phyloP scores from a whole-genome alignment of 805 yeast species.

The Candida sphagnicola region DNA sequence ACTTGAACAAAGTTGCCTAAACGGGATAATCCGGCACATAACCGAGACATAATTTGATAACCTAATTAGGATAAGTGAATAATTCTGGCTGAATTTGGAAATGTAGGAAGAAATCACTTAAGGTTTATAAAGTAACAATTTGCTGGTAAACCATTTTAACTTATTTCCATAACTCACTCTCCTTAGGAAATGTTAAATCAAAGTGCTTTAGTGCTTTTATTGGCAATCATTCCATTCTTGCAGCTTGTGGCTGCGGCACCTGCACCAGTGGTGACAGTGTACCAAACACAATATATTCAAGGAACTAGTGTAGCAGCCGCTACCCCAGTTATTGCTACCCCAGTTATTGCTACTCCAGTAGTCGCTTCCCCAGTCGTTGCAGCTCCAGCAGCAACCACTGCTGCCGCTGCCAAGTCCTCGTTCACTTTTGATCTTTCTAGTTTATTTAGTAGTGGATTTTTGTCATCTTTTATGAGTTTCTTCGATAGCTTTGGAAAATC shows the following conservation, averaged over 20 bases:
- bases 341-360: constrained; percentile 9
- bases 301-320: constrained; percentile 8
- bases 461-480: not conserved
- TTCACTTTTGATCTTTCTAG: not conserved
- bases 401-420: constrained; percentile 7
- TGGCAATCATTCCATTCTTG: constrained; percentile 3
- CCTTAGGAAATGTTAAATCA: not conserved
- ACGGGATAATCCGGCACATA: not conserved
- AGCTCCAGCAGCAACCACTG: constrained; percentile 5
- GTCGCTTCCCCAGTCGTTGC: constrained; percentile 10
- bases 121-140: not conserved
- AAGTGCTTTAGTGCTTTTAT: not conserved
- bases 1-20: not conserved
- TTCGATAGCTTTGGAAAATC: constrained; percentile 2
- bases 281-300: constrained; percentile 9
- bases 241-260: constrained; percentile 13
- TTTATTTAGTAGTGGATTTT: not conserved
- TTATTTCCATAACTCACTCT: not conserved
- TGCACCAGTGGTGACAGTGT: constrained; percentile 25
- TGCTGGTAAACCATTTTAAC: not conserved
- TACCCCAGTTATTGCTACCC: constrained; percentile 8
- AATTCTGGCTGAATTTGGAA: not conserved
- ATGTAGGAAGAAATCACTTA: not conserved
- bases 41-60: not conserved
- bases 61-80: not conserved